Base-by-base conservation (phyloP, 805 yeast species). In the Candida peoriensis region DNA sequence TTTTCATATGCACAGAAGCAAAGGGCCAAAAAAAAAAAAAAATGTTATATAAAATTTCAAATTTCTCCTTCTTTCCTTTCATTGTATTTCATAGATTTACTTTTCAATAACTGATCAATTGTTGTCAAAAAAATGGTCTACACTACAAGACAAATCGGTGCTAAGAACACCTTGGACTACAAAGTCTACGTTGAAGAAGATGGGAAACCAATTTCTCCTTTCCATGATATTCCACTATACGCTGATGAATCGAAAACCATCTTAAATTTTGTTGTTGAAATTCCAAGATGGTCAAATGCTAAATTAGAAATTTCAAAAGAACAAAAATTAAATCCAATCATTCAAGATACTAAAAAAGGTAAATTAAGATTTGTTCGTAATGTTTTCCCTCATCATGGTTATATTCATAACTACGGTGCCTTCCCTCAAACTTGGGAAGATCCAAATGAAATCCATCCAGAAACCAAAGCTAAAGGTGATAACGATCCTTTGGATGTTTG, bases 271-370 rank as follows among this genome's bases (percentile, higher is more conserved):
- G 73, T 93, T 53, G 97, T 93, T 45, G 98, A 93, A 68, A 88
- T 93, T 48, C 98, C 98, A 60, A 83, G 97, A 66, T 90, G 97
- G 97, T 76, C 95, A 57, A 93, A 93, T 61, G 97, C 97, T 47
- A 93, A 93, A 72, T 73, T 89, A 63, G 98, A 93, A 66, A 88
- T 89, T 64, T 76, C 83, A 62, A 89, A 88, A 69, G 95, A 84
- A 54, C 68, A 68, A 51, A 64, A 75, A 30, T 73, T 88, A 60
- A 93, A 93, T 73, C 98, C 98, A 55, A 93, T 93, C 53, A 71
- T 85, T 43, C 98, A 93, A 72, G 98, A 93, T 67, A 85, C 94
- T 58, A 93, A 93, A 74, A 90, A 93, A 74, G 97, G 97, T 50
- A 82, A 87, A 65, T 77, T 88, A 57, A 80, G 97, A 70, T 93